Percentiles rank a stretch among this genome's conserved stretches.
Conservation (phyloP, 106 monocot species). For the Dioscorea zingiberensis region DNA sequence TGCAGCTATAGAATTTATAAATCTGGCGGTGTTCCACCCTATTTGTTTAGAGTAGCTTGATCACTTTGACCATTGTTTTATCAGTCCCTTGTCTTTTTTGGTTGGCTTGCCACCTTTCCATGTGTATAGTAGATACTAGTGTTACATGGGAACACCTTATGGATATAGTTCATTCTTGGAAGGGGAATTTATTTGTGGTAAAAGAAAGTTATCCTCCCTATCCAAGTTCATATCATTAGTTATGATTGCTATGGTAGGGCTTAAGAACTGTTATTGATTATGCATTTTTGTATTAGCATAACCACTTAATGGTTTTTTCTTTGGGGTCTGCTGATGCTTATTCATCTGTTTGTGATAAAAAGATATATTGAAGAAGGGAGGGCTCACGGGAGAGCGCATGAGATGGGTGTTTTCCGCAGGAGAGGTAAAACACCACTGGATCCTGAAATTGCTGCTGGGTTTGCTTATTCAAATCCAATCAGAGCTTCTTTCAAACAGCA, state of each 20-base stretch:
- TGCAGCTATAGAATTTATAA: too few species aligned
- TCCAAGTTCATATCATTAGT: background rate
- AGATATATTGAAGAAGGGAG: constrained; percentile 96
- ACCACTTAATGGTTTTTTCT: background rate
- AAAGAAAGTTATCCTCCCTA: background rate
- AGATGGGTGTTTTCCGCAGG: constrained; percentile 95
- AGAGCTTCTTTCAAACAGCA: constrained; percentile 91
- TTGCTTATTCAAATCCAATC: constrained; percentile 89
- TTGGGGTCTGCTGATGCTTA: background rate
- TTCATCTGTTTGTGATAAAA: background rate
- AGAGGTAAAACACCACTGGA: constrained; percentile 88
- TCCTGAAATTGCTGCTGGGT: constrained; percentile 92
- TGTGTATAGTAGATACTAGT: too few species aligned
- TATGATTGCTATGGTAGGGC: background rate
- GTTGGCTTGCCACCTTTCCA: too few species aligned
- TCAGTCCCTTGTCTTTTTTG: too few species aligned
- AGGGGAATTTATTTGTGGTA: background rate
- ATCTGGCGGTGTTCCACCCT: too few species aligned
- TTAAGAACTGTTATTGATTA: background rate
- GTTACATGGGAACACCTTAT: too few species aligned
- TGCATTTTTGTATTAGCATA: background rate
- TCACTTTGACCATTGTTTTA: too few species aligned
- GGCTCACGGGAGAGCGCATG: constrained; percentile 95
- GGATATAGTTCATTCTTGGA: too few species aligned
- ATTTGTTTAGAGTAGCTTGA: too few species aligned